Conservation (phyloP, 1,284 basidiomycete species). For the Cutaneotrichosporon spelunceum region DNA sequence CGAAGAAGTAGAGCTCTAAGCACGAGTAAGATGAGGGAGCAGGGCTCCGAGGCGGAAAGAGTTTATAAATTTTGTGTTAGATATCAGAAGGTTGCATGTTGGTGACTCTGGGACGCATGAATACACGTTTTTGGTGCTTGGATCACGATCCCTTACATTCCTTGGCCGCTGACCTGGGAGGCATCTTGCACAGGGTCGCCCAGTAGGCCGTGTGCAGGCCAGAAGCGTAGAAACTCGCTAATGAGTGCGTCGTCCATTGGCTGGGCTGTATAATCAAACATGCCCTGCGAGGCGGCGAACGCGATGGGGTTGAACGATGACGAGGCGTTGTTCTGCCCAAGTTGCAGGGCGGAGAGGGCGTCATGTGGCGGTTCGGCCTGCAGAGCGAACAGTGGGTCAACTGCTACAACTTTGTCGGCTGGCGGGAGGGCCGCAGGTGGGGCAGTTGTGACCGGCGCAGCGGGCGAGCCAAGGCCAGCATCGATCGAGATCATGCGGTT, state of each 20-base stretch:
- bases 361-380: neutral
- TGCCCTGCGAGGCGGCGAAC: neutral
- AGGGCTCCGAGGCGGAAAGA: too few species aligned
- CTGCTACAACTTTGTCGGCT: neutral
- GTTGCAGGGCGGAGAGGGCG: neutral
- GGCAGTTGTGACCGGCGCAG: neutral
- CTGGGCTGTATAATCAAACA: neutral
- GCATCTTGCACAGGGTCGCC: neutral
- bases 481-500: slow-evolving; percentile 5
- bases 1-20: neutral
- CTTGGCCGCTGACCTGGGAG: neutral
- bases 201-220: neutral
- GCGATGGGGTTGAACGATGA: neutral
- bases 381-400: neutral
- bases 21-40: neutral
- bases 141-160: neutral
- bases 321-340: neutral
- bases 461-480: neutral
- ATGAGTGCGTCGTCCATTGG: slow-evolving; percentile 6
- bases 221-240: slow-evolving; percentile 1
- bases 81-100: too few species aligned
- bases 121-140: too few species aligned
- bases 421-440: neutral
- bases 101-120: neutral
- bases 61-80: too few species aligned